Base-by-base conservation (phyloP, 371 early-diverging fungal species). In the Mucor velutinosus region DNA sequence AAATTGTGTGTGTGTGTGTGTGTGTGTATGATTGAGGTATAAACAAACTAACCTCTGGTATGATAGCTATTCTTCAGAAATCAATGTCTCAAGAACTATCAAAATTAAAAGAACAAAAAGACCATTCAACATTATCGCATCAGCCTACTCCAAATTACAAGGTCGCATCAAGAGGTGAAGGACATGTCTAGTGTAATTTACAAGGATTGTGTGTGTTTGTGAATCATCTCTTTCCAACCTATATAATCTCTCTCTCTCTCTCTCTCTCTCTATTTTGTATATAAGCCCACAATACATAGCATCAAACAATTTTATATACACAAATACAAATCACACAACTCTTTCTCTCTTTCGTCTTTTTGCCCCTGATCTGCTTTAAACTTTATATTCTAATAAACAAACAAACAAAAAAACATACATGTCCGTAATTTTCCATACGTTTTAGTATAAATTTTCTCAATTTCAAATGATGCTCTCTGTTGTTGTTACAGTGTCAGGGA, bases 101-200 rank as follows among this genome's bases (percentile, higher is more conserved):
- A 58, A 70, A 65, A 56, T 30, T 66, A 21, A 72, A 72, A 35
- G 65, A 67, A 61, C 64, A 67, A 41, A 72, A 68, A 32, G 72
- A 71, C 25, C 59, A 35, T 25, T 12, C 53, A 14, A 27, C 53
- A 27, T 53, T 27, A 56, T 56, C 21, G 12, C 64, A 67, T 33
- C 60, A 53, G 25, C 60, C 60, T 19, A 71, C 72, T 51, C 72
- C 72, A 11, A 72, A 72, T 51, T 59, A 66, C 39, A 72, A 63
- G 30, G 45, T 64, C 4, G 56, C 61, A 11, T 49, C 61, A 41
- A 64, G 72, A 72, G 53, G 25, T 14, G 67, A 67, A 64, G 72
- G 71, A 49, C 66, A 71, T 58, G 58, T 58, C 53, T 71, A 57
- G 51, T 19, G 10, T 25, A 27, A 66, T 17, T 32, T 2, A 29